phyloP scores from a whole-genome alignment of 2,329 filamentous ascomycete species.

The Fusarium sp. region DNA sequence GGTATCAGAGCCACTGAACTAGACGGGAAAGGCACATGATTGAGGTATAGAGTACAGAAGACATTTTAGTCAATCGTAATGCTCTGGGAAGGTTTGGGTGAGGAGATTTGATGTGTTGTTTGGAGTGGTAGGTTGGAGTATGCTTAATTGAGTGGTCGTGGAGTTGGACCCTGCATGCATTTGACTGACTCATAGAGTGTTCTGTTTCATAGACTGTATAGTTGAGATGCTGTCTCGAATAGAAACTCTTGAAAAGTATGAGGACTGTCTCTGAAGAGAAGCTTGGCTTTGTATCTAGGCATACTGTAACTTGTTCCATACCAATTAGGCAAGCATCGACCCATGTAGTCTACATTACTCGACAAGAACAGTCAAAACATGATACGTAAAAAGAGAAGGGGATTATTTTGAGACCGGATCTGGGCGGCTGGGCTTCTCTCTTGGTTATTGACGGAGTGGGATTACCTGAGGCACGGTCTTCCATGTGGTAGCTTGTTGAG shows the following conservation, averaged over 20 bases:
- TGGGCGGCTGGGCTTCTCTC: background rate
- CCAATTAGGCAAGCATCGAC: background rate
- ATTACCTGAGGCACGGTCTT: background rate
- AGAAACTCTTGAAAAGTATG: fast-evolving
- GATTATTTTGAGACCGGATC: fast-evolving
- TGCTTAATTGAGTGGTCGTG: background rate
- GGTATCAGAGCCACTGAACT: background rate
- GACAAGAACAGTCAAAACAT: background rate
- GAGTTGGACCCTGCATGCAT: constrained; percentile 20
- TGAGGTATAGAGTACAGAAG: background rate
- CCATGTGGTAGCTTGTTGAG: background rate
- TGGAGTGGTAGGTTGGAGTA: background rate
- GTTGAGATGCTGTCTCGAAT: background rate
- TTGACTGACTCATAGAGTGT: constrained; percentile 24
- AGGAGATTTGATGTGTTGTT: background rate
- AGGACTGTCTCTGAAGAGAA: background rate
- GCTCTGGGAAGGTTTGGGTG: background rate
- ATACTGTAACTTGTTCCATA: background rate
- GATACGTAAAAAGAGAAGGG: background rate
- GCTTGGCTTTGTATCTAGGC: background rate
- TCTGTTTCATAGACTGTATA: background rate
- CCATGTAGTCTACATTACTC: background rate
- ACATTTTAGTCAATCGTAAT: background rate
- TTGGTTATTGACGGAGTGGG: too few relatives aligned
- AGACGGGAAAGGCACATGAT: background rate